phyloP scores from a whole-genome alignment of 441 rosid genomes.

The Erodium chrysanthum region DNA sequence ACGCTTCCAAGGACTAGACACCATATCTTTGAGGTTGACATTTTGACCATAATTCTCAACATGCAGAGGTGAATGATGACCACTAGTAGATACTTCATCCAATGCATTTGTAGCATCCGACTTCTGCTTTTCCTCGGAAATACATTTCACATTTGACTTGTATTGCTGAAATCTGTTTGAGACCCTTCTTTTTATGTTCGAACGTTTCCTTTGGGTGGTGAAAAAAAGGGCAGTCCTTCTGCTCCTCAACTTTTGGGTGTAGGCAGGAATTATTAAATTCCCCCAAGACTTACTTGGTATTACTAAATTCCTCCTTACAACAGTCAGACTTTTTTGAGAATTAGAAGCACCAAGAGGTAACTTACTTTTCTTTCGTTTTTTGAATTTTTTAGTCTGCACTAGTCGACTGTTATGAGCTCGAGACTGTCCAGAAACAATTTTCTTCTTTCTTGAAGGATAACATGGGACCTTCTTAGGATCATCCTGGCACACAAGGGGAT shows the following conservation, averaged over 20 bases:
- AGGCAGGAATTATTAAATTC: slow-evolving; percentile 1
- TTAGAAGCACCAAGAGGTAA: neutral
- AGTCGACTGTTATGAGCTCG: slow-evolving; percentile 14
- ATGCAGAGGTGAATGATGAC: neutral
- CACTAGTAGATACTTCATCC: slow-evolving; percentile 10
- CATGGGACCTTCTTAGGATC: slow-evolving; percentile 9
- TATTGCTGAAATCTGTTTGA: slow-evolving; percentile 13
- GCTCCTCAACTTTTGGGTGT: slow-evolving; percentile 1
- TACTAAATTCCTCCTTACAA: neutral
- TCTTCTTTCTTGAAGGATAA: slow-evolving; percentile 14
- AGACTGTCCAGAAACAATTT: slow-evolving; percentile 12
- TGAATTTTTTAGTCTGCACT: slow-evolving; percentile 9
- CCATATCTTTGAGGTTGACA: slow-evolving; percentile 23
- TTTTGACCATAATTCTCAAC: slow-evolving; percentile 20
- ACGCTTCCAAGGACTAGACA: slow-evolving; percentile 27
- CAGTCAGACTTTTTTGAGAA: neutral
- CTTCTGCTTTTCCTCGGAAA: slow-evolving; percentile 12
- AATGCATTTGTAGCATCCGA: slow-evolving; percentile 13
- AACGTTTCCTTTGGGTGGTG: slow-evolving; percentile 18
- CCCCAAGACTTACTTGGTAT: slow-evolving; percentile 2
- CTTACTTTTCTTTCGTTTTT: slow-evolving; percentile 1
- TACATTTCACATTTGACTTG: slow-evolving; percentile 13
- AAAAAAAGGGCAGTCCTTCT: slow-evolving; percentile 15
- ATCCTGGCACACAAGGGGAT: neutral
- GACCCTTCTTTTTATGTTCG: slow-evolving; percentile 15